These are phyloP conservation scores for Eimeria brunetti DNA, from an alignment of 169 alveolate species.

Conservation along the genomic window DNA sequence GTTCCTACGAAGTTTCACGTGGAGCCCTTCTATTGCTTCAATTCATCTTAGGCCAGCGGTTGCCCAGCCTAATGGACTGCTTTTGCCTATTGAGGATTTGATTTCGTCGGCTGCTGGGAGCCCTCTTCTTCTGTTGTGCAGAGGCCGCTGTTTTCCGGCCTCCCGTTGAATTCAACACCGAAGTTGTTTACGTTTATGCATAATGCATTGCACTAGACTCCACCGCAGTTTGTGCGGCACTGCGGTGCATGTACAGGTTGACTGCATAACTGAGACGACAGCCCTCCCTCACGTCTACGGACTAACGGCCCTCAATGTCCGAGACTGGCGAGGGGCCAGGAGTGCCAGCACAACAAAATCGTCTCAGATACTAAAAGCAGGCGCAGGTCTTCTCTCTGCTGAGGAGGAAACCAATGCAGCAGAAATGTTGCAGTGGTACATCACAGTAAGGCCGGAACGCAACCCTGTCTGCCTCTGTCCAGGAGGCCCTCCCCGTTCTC, in stretches of 20 bases:
- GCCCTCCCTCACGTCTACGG: slow-evolving; percentile 61
- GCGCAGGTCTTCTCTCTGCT: slow-evolving; percentile 22
- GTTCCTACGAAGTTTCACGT: no score
- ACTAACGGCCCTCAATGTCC: slow-evolving; percentile 63
- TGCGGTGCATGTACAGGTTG: not conserved
- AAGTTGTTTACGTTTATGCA: not conserved
- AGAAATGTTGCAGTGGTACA: slow-evolving; percentile 77
- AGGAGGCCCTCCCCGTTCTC: not conserved
- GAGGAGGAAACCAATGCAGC: slow-evolving; percentile 29
- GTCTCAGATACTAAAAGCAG: slow-evolving; percentile 34
- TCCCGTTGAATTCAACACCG: not conserved
- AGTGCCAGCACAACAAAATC: slow-evolving; percentile 64
- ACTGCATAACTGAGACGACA: slow-evolving; percentile 50
- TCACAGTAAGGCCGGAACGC: slow-evolving; percentile 28
- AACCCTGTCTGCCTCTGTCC: not conserved
- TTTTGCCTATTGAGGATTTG: not conserved
- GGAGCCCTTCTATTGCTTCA: not conserved
- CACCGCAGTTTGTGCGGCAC: not conserved
- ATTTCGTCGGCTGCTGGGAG: not conserved
- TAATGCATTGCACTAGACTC: not conserved
- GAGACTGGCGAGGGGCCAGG: slow-evolving; percentile 76
- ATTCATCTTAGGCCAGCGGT: not conserved
- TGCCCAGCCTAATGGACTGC: not conserved
- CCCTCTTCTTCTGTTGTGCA: not conserved
- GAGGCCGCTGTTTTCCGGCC: not conserved